Evolutionary conservation across 2,329 filamentous ascomycete species (phyloP).

Genomic region (Ophiosphaerella korrae): DNA sequence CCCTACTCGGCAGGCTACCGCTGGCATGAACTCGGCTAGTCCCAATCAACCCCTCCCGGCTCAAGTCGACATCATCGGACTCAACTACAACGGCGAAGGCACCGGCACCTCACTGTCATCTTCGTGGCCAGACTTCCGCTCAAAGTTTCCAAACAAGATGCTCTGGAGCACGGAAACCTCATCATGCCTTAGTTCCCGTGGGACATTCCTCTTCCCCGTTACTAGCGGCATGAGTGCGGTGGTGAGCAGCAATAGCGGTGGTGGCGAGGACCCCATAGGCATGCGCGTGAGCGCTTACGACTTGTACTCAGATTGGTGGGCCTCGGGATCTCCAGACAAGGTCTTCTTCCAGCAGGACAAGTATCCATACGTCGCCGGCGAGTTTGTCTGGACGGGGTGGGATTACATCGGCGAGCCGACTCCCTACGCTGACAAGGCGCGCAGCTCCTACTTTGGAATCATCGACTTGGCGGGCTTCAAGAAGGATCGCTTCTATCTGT

Average conservation of each 20-base stretch:
- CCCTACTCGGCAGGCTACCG: slow-evolving; percentile 51
- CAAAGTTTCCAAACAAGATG: slow-evolving; percentile 53
- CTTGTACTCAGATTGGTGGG: slow-evolving; percentile 54
- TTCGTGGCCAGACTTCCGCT: slow-evolving; percentile 51
- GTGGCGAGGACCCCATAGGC: slow-evolving; percentile 39
- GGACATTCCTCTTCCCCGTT: slow-evolving; percentile 60
- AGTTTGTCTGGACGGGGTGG: slow-evolving; percentile 58
- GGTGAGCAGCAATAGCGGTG: slow-evolving; percentile 41
- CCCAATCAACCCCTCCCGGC: slow-evolving; percentile 48
- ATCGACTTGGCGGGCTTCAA: slow-evolving; percentile 62
- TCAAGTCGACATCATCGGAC: slow-evolving; percentile 52
- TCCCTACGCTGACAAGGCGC: slow-evolving; percentile 52
- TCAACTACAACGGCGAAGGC: slow-evolving; percentile 64
- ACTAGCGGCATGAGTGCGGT: slow-evolving; percentile 43
- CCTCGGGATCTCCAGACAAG: slow-evolving; percentile 55
- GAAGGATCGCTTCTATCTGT: slow-evolving; percentile 62
- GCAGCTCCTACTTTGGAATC: slow-evolving; percentile 62
- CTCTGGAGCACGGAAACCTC: slow-evolving; percentile 24
- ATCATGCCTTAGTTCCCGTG: slow-evolving; percentile 55
- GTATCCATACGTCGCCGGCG: slow-evolving; percentile 57
- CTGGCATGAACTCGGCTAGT: slow-evolving; percentile 54
- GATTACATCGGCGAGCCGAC: slow-evolving; percentile 60
- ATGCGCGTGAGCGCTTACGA: slow-evolving; percentile 56
- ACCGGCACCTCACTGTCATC: slow-evolving; percentile 1
- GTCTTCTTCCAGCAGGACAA: slow-evolving; percentile 57